Evolutionary conservation across 2,329 filamentous ascomycete species (phyloP).

Genomic region (Aureobasidium sp.): DNA sequence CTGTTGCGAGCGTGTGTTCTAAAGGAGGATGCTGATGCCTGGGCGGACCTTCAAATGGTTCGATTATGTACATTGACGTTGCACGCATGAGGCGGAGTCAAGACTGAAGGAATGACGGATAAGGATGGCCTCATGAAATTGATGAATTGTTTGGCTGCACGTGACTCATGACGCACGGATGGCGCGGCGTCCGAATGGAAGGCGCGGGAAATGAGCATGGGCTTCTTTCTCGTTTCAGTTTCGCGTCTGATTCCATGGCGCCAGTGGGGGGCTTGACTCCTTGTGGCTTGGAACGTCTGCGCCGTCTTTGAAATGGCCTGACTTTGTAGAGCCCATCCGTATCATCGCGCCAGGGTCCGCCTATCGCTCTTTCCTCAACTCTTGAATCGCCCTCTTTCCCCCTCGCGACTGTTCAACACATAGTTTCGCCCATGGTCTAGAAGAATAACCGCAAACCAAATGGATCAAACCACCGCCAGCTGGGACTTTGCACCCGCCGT

Average conservation of each 20-base stretch:
- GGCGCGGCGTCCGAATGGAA: not conserved
- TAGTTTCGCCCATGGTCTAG: not conserved
- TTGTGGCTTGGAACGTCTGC: not conserved
- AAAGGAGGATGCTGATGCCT: not conserved
- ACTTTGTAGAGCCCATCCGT: not conserved
- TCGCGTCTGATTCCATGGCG: not conserved
- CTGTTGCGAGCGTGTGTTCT: not conserved
- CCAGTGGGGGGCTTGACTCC: constrained; percentile 2
- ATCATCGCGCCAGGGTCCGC: not conserved
- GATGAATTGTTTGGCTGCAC: not conserved
- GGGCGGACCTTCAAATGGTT: not conserved
- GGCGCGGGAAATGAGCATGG: not conserved
- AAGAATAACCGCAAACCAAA: not conserved
- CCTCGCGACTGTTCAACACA: constrained; percentile 10
- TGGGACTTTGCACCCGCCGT: constrained; percentile 10
- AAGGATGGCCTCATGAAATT: not conserved
- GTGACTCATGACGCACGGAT: not conserved
- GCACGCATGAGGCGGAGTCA: not conserved
- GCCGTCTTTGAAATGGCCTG: constrained; percentile 3
- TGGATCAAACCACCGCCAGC: constrained; percentile 1
- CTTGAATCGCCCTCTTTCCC: not conserved
- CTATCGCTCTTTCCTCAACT: not conserved
- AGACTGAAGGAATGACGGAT: not conserved
- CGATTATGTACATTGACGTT: not conserved
- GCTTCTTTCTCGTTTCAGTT: constrained; percentile 1